Evolutionary conservation across 805 yeast genomes (phyloP).

Genomic region (Candida stauntonica): DNA sequence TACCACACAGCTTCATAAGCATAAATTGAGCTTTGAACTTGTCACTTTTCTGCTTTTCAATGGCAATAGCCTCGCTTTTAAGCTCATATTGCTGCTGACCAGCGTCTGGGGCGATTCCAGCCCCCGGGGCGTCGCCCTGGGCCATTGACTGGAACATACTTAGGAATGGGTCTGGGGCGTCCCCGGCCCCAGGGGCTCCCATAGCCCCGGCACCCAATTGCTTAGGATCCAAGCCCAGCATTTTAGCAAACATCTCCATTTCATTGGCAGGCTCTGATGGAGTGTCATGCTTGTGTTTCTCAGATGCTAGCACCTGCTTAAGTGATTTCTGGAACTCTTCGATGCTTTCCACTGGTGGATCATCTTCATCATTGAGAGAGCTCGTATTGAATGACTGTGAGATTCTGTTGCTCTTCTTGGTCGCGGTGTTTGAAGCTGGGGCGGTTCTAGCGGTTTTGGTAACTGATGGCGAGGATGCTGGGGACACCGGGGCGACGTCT

Average conservation of each 20-base stretch:
- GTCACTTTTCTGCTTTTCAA: conserved; percentile 20
- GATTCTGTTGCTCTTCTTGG: conserved; percentile 13
- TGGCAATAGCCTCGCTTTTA: conserved; percentile 9
- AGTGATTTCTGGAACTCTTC: conserved; percentile 23
- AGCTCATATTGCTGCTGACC: conserved; percentile 6
- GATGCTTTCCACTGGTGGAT: conserved; percentile 6
- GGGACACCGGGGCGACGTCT: not conserved
- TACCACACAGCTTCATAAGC: conserved; percentile 13
- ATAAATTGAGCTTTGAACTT: conserved; percentile 22
- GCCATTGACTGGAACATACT: conserved; percentile 10
- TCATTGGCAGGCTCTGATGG: conserved; percentile 1
- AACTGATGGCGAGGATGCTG: conserved; percentile 1
- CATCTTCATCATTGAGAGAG: conserved; percentile 2
- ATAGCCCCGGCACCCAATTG: not conserved
- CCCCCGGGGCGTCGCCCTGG: conserved; percentile 4
- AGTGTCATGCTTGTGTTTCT: conserved; percentile 6
- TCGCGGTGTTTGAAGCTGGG: not conserved
- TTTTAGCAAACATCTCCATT: conserved; percentile 8
- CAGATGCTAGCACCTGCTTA: conserved; percentile 15
- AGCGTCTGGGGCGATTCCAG: not conserved
- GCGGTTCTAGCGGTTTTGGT: not conserved
- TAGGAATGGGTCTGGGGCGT: conserved; percentile 13
- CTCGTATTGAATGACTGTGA: conserved; percentile 15
- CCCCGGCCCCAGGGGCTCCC: not conserved
- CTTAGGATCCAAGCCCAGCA: conserved; percentile 7